These are phyloP conservation scores for Extremus antarcticus DNA, from an alignment of 495 filamentous ascomycete genomes.

Conservation along the genomic window DNA sequence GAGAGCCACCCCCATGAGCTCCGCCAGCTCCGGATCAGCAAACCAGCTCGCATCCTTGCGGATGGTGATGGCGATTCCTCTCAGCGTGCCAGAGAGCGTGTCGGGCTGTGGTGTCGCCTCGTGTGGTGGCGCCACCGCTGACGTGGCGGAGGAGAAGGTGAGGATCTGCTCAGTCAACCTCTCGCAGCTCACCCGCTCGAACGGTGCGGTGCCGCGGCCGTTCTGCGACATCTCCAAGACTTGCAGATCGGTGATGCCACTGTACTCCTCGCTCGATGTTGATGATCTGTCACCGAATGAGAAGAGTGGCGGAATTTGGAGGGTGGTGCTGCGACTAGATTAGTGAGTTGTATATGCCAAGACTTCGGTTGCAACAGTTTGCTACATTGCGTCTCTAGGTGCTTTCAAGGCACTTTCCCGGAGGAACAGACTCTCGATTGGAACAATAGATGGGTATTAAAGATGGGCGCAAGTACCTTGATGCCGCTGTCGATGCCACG, in stretches of 20 bases:
- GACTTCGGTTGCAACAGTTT: too few relatives aligned
- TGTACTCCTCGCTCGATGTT: not conserved
- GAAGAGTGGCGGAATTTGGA: not conserved
- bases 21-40: conserved; percentile 52
- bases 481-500: conserved; percentile 2
- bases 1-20: conserved; percentile 56
- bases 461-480: conserved; percentile 2
- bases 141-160: not conserved
- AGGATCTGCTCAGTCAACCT: not conserved
- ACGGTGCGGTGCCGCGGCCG: conserved; percentile 7
- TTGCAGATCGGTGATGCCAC: not conserved
- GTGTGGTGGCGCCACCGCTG: not conserved
- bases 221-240: not conserved
- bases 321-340: not conserved
- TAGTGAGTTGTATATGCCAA: not conserved
- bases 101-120: not conserved
- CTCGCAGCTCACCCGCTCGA: conserved; percentile 7
- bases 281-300: not conserved
- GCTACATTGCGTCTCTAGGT: too few relatives aligned
- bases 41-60: conserved; percentile 74
- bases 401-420: too few relatives aligned
- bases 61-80: conserved; percentile 66
- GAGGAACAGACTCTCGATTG: too few relatives aligned
- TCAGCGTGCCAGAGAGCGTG: conserved; percentile 35
- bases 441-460: too few relatives aligned